Evolutionary conservation across 1,284 basidiomycete species (phyloP).

Genomic region (Ceratobasidium sp.): DNA sequence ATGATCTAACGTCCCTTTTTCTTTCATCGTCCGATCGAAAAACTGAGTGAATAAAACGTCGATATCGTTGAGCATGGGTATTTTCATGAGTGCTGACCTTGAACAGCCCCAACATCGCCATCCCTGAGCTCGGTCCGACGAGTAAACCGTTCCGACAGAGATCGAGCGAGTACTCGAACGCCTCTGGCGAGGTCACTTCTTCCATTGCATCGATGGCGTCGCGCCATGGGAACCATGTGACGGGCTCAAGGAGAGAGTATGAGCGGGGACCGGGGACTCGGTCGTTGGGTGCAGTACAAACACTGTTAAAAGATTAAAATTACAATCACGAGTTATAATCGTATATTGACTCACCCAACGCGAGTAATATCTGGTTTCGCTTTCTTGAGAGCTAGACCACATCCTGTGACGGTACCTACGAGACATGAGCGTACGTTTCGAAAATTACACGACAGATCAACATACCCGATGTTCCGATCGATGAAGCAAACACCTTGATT

Average conservation of each 20-base stretch:
- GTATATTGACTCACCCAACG: slow-evolving; percentile 9
- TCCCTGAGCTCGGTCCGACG: slow-evolving; percentile 29
- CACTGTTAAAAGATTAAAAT: background rate
- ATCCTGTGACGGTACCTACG: slow-evolving; percentile 30
- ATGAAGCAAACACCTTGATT: slow-evolving; percentile 36
- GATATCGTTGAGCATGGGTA: background rate
- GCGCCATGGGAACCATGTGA: slow-evolving; percentile 32
- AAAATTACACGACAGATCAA: background rate
- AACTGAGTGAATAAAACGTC: background rate
- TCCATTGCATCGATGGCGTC: slow-evolving; percentile 26
- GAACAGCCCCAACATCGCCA: slow-evolving; percentile 27
- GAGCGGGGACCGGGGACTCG: slow-evolving; percentile 17
- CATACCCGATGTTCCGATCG: slow-evolving; percentile 41
- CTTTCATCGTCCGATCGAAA: slow-evolving; percentile 22
- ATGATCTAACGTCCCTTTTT: slow-evolving; percentile 17
- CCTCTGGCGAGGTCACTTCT: slow-evolving; percentile 26
- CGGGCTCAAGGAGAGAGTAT: slow-evolving; percentile 26
- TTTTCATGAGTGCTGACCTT: background rate
- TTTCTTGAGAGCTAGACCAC: slow-evolving; percentile 27
- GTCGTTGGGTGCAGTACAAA: slow-evolving; percentile 26
- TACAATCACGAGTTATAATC: background rate
- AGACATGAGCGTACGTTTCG: background rate
- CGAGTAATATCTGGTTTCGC: slow-evolving; percentile 32
- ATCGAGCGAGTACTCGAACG: slow-evolving; percentile 23
- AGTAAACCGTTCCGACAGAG: slow-evolving; percentile 19